phyloP scores from a whole-genome alignment of 2,329 filamentous ascomycete species.

The Hypoxylon sp. region DNA sequence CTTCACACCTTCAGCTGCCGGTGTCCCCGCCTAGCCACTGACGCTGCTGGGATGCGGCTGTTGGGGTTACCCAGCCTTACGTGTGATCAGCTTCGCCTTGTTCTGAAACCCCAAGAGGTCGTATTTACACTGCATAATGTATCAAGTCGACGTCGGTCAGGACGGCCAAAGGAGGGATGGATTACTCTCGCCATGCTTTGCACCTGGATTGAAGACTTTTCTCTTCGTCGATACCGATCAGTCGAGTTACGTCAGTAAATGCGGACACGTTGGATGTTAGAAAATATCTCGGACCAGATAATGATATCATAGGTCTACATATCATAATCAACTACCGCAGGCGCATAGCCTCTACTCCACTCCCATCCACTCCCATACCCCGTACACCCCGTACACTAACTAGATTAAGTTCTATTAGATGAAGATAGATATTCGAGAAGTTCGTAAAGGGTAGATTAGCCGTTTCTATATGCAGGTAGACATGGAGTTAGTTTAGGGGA shows the following conservation, averaged over 20 bases:
- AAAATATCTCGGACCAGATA: slow-evolving; percentile 2
- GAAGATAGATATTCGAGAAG: slow-evolving; percentile 31
- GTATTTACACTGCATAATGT: slow-evolving; percentile 23
- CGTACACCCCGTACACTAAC: slow-evolving; percentile 27
- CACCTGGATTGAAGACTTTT: slow-evolving; percentile 13
- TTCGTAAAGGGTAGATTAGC: slow-evolving; percentile 21
- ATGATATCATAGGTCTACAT: slow-evolving; percentile 40
- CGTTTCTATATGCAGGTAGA: neutral
- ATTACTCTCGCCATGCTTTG: neutral
- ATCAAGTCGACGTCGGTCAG: slow-evolving; percentile 6
- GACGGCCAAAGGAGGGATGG: slow-evolving; percentile 3
- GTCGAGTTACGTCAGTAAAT: slow-evolving; percentile 25
- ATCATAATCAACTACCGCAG: slow-evolving; percentile 29
- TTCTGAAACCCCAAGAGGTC: slow-evolving; percentile 32
- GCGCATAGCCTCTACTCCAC: slow-evolving; percentile 24
- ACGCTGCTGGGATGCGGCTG: slow-evolving; percentile 20
- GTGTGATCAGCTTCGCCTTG: slow-evolving; percentile 39
- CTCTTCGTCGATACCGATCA: slow-evolving; percentile 1
- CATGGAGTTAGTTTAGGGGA: neutral
- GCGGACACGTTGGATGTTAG: slow-evolving; percentile 6
- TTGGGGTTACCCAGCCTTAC: slow-evolving; percentile 38
- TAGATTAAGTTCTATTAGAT: slow-evolving; percentile 19
- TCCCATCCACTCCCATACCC: slow-evolving; percentile 6
- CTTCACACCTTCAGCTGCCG: slow-evolving; percentile 34
- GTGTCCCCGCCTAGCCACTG: slow-evolving; percentile 30